Percentiles rank a stretch among this genome's conserved stretches.
These are phyloP conservation scores for Xeromyces bisporus DNA, from an alignment of 495 filamentous ascomycete genomes.

Conservation along the genomic window DNA sequence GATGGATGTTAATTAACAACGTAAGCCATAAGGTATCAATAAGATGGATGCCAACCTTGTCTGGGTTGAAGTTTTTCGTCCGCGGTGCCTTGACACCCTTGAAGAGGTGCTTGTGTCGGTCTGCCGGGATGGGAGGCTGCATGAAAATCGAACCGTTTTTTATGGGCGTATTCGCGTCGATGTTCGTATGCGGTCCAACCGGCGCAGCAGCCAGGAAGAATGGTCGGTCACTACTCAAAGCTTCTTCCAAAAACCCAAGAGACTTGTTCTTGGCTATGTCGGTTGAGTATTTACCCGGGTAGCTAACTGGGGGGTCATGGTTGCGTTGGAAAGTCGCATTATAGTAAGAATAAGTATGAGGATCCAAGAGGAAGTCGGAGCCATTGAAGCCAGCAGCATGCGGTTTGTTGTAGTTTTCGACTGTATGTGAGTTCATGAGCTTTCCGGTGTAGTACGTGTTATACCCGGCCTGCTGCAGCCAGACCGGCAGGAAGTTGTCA, in stretches of 20 bases:
- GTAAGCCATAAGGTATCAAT: conserved; percentile 19
- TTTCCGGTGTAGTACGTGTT: conserved; percentile 52
- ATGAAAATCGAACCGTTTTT: conserved; percentile 15
- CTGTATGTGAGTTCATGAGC: conserved; percentile 41
- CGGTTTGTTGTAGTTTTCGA: conserved; percentile 36
- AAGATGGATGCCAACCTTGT: conserved; percentile 18
- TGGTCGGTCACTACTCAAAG: conserved; percentile 30
- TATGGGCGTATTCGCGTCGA: conserved; percentile 15
- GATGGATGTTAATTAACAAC: background rate
- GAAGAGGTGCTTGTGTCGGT: conserved; percentile 24
- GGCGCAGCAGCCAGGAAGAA: conserved; percentile 56
- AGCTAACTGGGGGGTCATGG: conserved; percentile 36
- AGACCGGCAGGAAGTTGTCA: conserved; percentile 42
- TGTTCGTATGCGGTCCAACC: conserved; percentile 48
- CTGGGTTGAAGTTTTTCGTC: conserved; percentile 26
- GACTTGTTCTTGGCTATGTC: conserved; percentile 50
- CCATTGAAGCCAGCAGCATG: conserved; percentile 32
- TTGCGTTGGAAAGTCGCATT: conserved; percentile 52
- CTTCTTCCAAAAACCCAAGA: conserved; percentile 46
- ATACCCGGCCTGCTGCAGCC: conserved; percentile 46
- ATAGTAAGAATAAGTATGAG: conserved; percentile 53
- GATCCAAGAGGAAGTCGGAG: conserved; percentile 46
- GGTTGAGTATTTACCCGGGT: conserved; percentile 38
- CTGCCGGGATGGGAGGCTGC: conserved; percentile 32
- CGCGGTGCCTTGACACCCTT: conserved; percentile 21